A percentile compares a stretch with the other conserved stretches of the same genome.
These are phyloP conservation scores for Amesomyces nigricolor DNA, from an alignment of 2,329 filamentous ascomycete species.

Conservation along the genomic window DNA sequence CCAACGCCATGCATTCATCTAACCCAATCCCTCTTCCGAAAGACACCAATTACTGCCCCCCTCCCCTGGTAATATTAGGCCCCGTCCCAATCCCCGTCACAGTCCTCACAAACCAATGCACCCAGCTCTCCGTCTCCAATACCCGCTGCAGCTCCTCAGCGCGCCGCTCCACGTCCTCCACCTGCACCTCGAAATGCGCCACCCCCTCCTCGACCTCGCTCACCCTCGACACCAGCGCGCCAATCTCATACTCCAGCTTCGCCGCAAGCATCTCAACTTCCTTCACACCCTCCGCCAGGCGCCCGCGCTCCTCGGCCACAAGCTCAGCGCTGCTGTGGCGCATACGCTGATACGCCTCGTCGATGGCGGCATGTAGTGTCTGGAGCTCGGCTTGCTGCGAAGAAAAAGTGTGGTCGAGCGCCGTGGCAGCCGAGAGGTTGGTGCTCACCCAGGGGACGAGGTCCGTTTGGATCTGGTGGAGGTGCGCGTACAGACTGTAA, in stretches of 20 bases:
- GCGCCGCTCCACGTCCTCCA: slow-evolving; percentile 62
- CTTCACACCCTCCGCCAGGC: slow-evolving; percentile 65
- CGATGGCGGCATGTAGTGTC: slow-evolving; percentile 60
- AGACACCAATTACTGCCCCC: neutral
- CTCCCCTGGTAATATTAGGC: slow-evolving; percentile 46
- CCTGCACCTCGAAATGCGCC: slow-evolving; percentile 70
- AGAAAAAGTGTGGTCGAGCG: slow-evolving; percentile 57
- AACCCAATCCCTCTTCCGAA: neutral
- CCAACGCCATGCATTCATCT: too few species aligned
- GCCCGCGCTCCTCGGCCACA: slow-evolving; percentile 61
- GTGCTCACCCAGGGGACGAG: slow-evolving; percentile 57
- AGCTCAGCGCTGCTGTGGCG: slow-evolving; percentile 63
- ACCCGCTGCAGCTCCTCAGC: slow-evolving; percentile 58
- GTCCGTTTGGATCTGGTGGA: slow-evolving; percentile 46
- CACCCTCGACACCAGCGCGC: slow-evolving; percentile 70
- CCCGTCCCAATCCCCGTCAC: slow-evolving; percentile 56
- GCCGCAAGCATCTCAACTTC: slow-evolving; percentile 76
- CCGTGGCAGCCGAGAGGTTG: slow-evolving; percentile 51
- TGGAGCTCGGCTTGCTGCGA: slow-evolving; percentile 62
- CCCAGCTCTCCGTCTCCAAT: slow-evolving; percentile 59
- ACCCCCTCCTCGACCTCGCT: slow-evolving; percentile 83
- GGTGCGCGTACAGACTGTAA: slow-evolving; percentile 46
- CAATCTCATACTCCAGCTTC: slow-evolving; percentile 88
- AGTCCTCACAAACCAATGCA: slow-evolving; percentile 59
- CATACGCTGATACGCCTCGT: slow-evolving; percentile 64